phyloP scores from a whole-genome alignment of 176 grass and related monocot species.

The Carex cristatella region DNA sequence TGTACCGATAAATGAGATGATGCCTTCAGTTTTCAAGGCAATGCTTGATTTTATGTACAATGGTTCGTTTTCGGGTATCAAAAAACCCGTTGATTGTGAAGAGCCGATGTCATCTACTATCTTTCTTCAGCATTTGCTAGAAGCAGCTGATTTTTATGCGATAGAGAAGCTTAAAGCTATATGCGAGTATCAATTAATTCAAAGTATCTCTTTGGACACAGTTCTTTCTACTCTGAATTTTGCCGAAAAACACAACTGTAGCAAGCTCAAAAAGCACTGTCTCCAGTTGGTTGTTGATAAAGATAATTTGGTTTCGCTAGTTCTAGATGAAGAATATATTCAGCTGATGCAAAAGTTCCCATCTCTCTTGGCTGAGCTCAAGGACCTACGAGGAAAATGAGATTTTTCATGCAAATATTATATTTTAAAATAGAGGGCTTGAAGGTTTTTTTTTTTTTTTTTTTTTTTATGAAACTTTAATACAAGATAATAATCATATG shows the following conservation, averaged over 20 bases:
- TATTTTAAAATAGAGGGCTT: not conserved
- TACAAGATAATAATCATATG: too few species aligned
- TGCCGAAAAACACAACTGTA: not conserved
- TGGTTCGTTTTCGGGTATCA: not conserved
- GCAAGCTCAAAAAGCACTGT: not conserved
- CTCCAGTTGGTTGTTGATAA: not conserved
- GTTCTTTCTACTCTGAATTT: not conserved
- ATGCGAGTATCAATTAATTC: not conserved
- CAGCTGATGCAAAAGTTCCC: not conserved
- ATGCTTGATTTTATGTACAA: slow-evolving; percentile 16
- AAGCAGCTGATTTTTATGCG: not conserved
- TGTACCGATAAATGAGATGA: not conserved
- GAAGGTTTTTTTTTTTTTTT: too few species aligned
- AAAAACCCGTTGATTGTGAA: not conserved
- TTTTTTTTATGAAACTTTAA: too few species aligned
- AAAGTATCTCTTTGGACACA: not conserved
- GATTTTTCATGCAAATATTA: not conserved
- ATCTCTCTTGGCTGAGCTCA: not conserved
- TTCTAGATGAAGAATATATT: not conserved
- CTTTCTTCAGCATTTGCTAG: not conserved
- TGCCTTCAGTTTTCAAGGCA: not conserved
- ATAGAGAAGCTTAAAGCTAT: not conserved
- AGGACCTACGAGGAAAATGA: not conserved
- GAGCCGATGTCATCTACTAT: not conserved
- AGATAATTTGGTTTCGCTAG: not conserved